Percentiles rank a stretch among this genome's conserved stretches.
Evolutionary conservation across 352 stramenopile species (phyloP).

Genomic region (Sclerospora graminicola): DNA sequence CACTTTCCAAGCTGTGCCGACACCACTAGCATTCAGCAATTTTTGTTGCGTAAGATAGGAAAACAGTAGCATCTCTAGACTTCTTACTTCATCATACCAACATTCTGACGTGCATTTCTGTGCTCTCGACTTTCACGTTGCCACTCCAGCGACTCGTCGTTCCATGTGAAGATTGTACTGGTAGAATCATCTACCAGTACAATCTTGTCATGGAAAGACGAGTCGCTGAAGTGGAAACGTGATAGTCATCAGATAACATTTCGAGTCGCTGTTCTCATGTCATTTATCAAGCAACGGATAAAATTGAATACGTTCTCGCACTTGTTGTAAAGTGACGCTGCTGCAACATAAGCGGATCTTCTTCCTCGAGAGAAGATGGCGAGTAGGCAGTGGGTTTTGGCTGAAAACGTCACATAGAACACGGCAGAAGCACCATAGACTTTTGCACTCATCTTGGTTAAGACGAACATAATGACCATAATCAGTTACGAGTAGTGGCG

Average conservation of each 20-base stretch:
- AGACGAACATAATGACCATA: too few relatives aligned
- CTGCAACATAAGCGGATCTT: slow-evolving; percentile 54
- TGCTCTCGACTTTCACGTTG: slow-evolving; percentile 2
- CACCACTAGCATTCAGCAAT: slow-evolving; percentile 31
- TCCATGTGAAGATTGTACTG: slow-evolving; percentile 37
- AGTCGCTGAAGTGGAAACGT: too few relatives aligned
- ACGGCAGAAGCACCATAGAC: too few relatives aligned
- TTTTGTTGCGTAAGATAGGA: slow-evolving; percentile 37
- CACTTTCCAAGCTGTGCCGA: slow-evolving; percentile 46
- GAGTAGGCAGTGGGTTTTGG: slow-evolving; percentile 62
- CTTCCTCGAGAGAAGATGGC: slow-evolving; percentile 29
- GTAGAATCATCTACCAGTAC: too few relatives aligned
- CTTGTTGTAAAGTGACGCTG: slow-evolving; percentile 37
- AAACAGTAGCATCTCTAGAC: slow-evolving; percentile 55
- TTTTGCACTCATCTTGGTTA: too few relatives aligned
- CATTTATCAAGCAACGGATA: slow-evolving; percentile 8
- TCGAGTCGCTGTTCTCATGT: neutral
- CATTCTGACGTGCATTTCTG: slow-evolving; percentile 2
- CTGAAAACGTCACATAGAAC: too few relatives aligned
- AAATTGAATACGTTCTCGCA: slow-evolving; percentile 43
- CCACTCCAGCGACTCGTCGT: slow-evolving; percentile 12
- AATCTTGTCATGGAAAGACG: too few relatives aligned
- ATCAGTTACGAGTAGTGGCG: too few relatives aligned
- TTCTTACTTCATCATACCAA: slow-evolving; percentile 42
- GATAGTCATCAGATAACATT: slow-evolving; percentile 35